Percentiles rank a stretch among this genome's conserved stretches.
Conservation (phyloP, 495 filamentous ascomycete genomes). For the Penicillium salamii region DNA sequence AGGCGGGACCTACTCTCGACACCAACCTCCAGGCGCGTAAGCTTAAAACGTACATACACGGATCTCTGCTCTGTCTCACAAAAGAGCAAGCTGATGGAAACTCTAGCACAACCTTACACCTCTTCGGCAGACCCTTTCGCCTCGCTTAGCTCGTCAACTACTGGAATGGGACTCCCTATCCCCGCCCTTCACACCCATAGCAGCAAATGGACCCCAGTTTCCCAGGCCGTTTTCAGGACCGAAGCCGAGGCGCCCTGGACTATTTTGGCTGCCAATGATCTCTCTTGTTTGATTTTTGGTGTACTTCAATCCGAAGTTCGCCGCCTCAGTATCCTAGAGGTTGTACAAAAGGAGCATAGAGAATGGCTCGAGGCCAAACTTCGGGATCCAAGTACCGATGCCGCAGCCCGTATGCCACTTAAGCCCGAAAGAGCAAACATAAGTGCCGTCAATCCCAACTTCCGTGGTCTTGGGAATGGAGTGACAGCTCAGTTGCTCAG, state of each 20-base stretch:
- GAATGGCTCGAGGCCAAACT: slow-evolving; percentile 90
- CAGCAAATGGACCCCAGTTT: slow-evolving; percentile 84
- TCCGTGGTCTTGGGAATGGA: slow-evolving; percentile 67
- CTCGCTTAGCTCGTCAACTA: slow-evolving; percentile 34
- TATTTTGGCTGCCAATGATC: slow-evolving; percentile 93
- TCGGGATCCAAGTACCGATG: slow-evolving; percentile 53
- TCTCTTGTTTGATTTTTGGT: slow-evolving; percentile 93
- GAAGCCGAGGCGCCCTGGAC: slow-evolving; percentile 87
- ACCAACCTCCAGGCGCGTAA: slow-evolving; percentile 58
- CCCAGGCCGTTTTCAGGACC: slow-evolving; percentile 96
- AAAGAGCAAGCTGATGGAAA: slow-evolving; percentile 84
- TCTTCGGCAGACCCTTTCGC: slow-evolving; percentile 47
- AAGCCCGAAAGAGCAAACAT: slow-evolving; percentile 35
- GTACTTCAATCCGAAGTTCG: slow-evolving; percentile 91
- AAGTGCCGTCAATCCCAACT: slow-evolving; percentile 40
- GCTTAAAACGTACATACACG: slow-evolving; percentile 83
- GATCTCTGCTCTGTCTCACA: slow-evolving; percentile 68
- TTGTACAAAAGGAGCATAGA: slow-evolving; percentile 82
- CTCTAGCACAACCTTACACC: slow-evolving; percentile 78
- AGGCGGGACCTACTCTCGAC: slow-evolving; percentile 33
- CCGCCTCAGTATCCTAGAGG: slow-evolving; percentile 92
- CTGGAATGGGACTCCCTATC: slow-evolving; percentile 39
- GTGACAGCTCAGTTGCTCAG: slow-evolving; percentile 82
- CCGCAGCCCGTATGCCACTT: slow-evolving; percentile 38
- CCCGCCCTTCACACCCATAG: slow-evolving; percentile 74